These are phyloP conservation scores for Malassezia pachydermatis DNA, from an alignment of 1,284 basidiomycete species.

Conservation along the genomic window DNA sequence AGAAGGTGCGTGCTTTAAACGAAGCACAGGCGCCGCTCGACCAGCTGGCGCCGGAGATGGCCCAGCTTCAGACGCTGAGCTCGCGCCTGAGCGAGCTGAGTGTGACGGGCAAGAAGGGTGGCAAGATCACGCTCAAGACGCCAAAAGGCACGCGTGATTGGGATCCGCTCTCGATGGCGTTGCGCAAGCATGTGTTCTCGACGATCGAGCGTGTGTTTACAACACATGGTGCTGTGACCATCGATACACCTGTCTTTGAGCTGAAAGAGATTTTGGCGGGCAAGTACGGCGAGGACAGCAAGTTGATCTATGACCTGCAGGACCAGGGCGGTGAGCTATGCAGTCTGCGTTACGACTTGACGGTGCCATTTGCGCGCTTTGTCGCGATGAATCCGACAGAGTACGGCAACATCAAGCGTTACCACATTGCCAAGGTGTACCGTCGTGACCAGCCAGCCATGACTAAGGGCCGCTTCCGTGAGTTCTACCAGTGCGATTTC, in stretches of 20 bases:
- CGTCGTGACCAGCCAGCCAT: slow-evolving; percentile 92
- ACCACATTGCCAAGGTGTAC: slow-evolving; percentile 98
- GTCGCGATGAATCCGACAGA: slow-evolving; percentile 83
- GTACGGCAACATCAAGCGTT: slow-evolving; percentile 64
- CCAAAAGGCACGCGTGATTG: slow-evolving; percentile 87
- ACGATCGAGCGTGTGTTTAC: slow-evolving; percentile 82
- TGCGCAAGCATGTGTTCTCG: slow-evolving; percentile 78
- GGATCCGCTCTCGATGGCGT: slow-evolving; percentile 83
- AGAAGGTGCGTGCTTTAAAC: slow-evolving; percentile 34
- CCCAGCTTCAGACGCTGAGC: slow-evolving; percentile 28
- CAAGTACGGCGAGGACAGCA: slow-evolving; percentile 76
- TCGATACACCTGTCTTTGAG: slow-evolving; percentile 97
- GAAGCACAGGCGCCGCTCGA: slow-evolving; percentile 22
- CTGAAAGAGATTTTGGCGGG: slow-evolving; percentile 88
- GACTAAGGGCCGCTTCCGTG: slow-evolving; percentile 94
- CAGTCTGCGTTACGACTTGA: slow-evolving; percentile 88
- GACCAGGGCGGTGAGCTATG: slow-evolving; percentile 99
- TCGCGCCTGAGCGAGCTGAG: slow-evolving; percentile 28
- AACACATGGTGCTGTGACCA: slow-evolving; percentile 76
- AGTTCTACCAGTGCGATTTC: slow-evolving; percentile 97
- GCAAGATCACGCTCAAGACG: slow-evolving; percentile 46
- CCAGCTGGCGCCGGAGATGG: slow-evolving; percentile 27
- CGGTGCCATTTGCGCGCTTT: slow-evolving; percentile 84
- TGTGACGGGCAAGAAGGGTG: slow-evolving; percentile 20
- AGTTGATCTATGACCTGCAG: slow-evolving; percentile 93